A percentile compares a stretch with the other conserved stretches of the same genome.
phyloP scores from a whole-genome alignment of 208 protist species.

The Borovskyia barvae region DNA sequence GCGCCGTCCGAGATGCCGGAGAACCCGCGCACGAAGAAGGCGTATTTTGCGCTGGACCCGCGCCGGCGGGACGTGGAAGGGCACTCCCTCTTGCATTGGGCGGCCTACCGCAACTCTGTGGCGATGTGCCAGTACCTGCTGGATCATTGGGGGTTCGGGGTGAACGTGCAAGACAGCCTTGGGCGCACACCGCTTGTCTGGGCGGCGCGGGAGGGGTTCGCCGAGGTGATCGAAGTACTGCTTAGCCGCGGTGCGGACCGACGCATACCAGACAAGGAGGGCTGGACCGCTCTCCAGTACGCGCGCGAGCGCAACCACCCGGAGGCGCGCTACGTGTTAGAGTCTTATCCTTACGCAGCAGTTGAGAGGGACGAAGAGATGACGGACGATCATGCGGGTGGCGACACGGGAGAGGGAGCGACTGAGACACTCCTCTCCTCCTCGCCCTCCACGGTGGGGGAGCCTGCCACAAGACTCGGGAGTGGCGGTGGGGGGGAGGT shows the following conservation, averaged over 20 bases:
- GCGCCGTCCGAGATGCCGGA: conserved; percentile 12
- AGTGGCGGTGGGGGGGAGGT: no score
- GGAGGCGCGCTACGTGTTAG: conserved; percentile 51
- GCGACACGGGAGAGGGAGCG: not conserved
- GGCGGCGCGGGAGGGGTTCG: conserved; percentile 76
- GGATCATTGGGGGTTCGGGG: conserved; percentile 53
- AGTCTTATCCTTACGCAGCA: conserved; percentile 22
- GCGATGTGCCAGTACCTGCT: conserved; percentile 69
- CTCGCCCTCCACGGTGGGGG: no score
- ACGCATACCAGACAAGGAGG: conserved; percentile 37
- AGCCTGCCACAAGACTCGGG: no score
- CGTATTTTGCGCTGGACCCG: conserved; percentile 46
- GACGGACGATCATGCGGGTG: no score
- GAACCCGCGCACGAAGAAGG: conserved; percentile 20
- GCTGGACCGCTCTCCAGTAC: conserved; percentile 62
- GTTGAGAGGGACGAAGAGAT: no score
- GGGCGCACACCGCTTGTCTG: conserved; percentile 75
- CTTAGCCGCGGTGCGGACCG: conserved; percentile 43
- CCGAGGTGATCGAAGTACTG: conserved; percentile 64
- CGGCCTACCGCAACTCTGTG: conserved; percentile 61
- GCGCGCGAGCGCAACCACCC: conserved; percentile 56
- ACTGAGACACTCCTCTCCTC: no score
- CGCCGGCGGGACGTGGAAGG: conserved; percentile 45
- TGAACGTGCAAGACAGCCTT: conserved; percentile 40
- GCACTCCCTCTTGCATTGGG: conserved; percentile 80